Evolutionary conservation across 768 basidiomycete species (phyloP).

Genomic region (Suillus placidus): DNA sequence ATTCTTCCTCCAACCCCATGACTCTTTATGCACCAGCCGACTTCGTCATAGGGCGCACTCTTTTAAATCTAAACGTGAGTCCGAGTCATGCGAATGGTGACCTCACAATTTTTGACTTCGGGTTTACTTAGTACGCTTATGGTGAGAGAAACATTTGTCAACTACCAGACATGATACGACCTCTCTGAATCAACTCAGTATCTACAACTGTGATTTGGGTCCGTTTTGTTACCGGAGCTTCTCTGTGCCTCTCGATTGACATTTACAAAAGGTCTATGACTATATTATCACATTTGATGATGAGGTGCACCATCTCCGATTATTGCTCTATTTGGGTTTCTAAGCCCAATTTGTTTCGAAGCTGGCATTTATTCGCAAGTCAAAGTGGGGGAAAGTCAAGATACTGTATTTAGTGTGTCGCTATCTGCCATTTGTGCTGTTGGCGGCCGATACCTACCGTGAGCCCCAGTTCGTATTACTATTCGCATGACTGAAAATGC

Average conservation of each 20-base stretch:
- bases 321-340: not conserved
- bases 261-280: conserved; percentile 6
- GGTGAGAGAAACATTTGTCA: conserved; percentile 1
- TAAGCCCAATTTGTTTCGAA: not conserved
- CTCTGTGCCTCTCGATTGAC: not conserved
- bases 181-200: not conserved
- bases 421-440: conserved; percentile 4
- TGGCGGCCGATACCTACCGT: conserved; percentile 4
- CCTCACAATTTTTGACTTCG: not conserved
- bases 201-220: conserved; percentile 6
- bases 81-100: not conserved
- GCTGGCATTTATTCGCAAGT: not conserved
- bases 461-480: not conserved
- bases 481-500: not conserved
- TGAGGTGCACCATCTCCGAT: not conserved
- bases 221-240: not conserved
- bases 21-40: not conserved
- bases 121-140: conserved; percentile 3
- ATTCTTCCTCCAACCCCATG: not conserved
- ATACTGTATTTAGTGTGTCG: conserved; percentile 6
- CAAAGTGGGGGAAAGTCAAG: not conserved
- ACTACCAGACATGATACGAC: not conserved
- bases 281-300: conserved; percentile 3
- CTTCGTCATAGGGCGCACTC: not conserved
- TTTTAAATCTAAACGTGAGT: conserved; percentile 8